Conservation (phyloP, 345 rosid genomes). For the Hypericum perforatum region DNA sequence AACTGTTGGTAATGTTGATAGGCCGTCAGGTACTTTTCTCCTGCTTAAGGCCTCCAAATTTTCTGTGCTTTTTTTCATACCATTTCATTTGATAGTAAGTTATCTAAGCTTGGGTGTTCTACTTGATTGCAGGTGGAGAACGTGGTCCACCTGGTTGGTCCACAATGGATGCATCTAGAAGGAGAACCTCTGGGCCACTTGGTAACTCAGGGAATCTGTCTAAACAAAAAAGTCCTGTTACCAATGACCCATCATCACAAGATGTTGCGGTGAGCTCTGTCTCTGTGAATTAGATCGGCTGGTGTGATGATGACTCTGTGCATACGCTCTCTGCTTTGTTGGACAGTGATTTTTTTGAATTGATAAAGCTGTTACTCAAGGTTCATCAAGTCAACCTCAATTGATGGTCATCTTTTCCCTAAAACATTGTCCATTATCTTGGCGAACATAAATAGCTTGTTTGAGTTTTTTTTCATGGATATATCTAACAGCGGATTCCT, state of each 20-base stretch:
- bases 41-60: background rate
- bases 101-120: background rate
- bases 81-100: background rate
- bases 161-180: conserved; percentile 33
- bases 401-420: too few relatives aligned
- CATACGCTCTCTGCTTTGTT: too few relatives aligned
- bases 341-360: too few relatives aligned
- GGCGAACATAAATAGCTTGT: background rate
- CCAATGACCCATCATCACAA: conserved; percentile 40
- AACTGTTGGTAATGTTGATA: conserved; percentile 42
- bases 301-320: too few relatives aligned
- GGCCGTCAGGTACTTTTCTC: conserved; percentile 45
- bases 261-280: conserved; percentile 26
- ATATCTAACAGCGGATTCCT: background rate
- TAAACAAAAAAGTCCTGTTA: conserved; percentile 41
- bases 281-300: too few relatives aligned
- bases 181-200: conserved; percentile 41
- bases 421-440: too few relatives aligned
- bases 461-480: background rate
- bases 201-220: conserved; percentile 30
- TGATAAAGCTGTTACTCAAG: too few relatives aligned
- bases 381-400: too few relatives aligned
- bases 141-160: conserved; percentile 47
- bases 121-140: conserved; percentile 14
- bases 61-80: background rate